Conservation (phyloP, 257 asterid genomes). For the Ehretia macrophylla region DNA sequence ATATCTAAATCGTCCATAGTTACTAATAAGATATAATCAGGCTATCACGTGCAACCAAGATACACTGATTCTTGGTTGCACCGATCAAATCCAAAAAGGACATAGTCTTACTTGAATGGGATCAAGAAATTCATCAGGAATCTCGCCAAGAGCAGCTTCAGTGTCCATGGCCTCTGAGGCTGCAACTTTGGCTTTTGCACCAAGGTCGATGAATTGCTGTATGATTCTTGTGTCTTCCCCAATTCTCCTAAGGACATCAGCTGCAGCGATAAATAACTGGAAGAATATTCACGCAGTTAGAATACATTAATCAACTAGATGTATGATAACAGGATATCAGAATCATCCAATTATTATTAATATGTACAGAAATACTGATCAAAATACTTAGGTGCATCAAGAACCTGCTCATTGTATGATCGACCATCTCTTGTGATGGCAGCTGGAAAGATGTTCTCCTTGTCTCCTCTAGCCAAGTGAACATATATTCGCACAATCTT, state of each 20-base stretch:
- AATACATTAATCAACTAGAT: background rate
- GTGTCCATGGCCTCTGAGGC: slow-evolving; percentile 89
- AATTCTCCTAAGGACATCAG: slow-evolving; percentile 69
- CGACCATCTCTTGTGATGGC: slow-evolving; percentile 94
- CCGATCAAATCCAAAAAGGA: background rate
- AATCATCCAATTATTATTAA: background rate
- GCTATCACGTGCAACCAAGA: background rate
- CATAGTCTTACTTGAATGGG: slow-evolving; percentile 74
- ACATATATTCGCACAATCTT: slow-evolving; percentile 12
- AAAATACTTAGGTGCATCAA: background rate
- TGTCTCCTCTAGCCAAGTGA: slow-evolving; percentile 66
- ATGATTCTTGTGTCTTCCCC: slow-evolving; percentile 71
- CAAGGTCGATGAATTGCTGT: slow-evolving; percentile 78
- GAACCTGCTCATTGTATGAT: slow-evolving; percentile 87
- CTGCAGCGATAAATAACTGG: slow-evolving; percentile 87
- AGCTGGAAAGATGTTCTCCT: slow-evolving; percentile 59
- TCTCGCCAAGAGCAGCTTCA: slow-evolving; percentile 94
- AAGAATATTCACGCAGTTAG: background rate
- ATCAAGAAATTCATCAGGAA: slow-evolving; percentile 99
- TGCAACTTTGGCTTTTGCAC: slow-evolving; percentile 69
- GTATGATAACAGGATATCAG: background rate
- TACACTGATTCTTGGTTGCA: too few species aligned
- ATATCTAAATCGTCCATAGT: background rate
- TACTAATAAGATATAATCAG: background rate
- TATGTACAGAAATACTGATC: background rate